phyloP scores from a whole-genome alignment of 1,139 yeast species.

The Tardiomyces depauwii region DNA sequence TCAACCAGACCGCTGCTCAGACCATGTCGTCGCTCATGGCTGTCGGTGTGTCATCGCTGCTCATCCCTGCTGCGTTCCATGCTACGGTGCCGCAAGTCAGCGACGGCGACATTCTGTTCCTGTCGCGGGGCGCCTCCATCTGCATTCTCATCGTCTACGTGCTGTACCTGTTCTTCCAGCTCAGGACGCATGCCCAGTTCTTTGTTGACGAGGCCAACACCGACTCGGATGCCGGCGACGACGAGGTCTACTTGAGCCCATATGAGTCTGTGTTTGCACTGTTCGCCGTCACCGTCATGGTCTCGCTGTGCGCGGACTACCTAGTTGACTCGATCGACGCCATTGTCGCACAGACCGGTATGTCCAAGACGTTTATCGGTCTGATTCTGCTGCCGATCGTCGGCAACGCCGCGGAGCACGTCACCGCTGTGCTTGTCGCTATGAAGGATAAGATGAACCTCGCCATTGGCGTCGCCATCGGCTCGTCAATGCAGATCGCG shows the following conservation, averaged over 20 bases:
- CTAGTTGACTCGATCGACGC: constrained; percentile 88
- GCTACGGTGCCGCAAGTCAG: constrained; percentile 41
- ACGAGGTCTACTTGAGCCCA: constrained; percentile 16
- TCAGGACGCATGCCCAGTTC: constrained; percentile 62
- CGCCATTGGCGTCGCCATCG: constrained; percentile 94
- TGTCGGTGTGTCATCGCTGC: constrained; percentile 73
- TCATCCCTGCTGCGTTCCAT: constrained; percentile 94
- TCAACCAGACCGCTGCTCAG: constrained; percentile 95
- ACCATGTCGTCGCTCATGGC: constrained; percentile 94
- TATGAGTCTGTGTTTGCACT: constrained; percentile 27
- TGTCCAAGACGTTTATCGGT: constrained; percentile 92
- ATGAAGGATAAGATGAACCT: constrained; percentile 95
- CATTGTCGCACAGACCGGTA: constrained; percentile 71
- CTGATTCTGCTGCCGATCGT: constrained; percentile 89
- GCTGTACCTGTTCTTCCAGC: constrained; percentile 73
- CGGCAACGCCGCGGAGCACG: constrained; percentile 98
- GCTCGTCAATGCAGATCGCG: constrained; percentile 94
- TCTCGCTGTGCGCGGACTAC: constrained; percentile 86
- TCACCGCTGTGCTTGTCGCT: constrained; percentile 90
- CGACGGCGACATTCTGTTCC: constrained; percentile 43
- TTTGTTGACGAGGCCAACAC: constrained; percentile 20
- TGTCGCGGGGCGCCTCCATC: constrained; percentile 81
- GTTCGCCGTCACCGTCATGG: constrained; percentile 59
- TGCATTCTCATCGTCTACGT: constrained; percentile 69
- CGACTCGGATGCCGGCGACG: constrained; percentile 21